phyloP scores from a whole-genome alignment of 805 yeast genomes.

The Teunomyces tritomae region DNA sequence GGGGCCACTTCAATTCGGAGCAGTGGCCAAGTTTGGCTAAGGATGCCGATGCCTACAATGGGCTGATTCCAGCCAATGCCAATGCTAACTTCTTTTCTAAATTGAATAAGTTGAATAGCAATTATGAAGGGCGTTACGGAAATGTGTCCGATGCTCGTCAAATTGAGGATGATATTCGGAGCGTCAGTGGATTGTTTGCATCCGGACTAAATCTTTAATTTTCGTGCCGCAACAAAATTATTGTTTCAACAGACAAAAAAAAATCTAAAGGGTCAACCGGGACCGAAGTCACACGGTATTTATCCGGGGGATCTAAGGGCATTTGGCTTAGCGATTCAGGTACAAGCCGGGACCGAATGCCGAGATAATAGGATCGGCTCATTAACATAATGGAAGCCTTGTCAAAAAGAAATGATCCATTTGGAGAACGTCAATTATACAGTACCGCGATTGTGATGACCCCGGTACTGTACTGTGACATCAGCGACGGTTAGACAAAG shows the following conservation, averaged over 20 bases:
- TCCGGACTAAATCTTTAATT: conserved; percentile 25
- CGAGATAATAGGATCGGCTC: neutral
- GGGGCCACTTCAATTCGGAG: conserved; percentile 1
- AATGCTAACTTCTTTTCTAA: conserved; percentile 37
- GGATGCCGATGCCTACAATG: conserved; percentile 5
- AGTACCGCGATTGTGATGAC: no score
- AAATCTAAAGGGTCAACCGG: neutral
- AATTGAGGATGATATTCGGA: conserved; percentile 34
- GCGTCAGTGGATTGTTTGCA: conserved; percentile 40
- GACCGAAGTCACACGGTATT: neutral
- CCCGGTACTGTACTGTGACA: no score
- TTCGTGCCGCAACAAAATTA: no score
- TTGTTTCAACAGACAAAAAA: neutral
- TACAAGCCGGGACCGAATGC: neutral
- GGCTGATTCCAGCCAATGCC: conserved; percentile 16
- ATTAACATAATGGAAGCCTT: neutral
- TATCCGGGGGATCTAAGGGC: neutral
- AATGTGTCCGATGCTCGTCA: conserved; percentile 7
- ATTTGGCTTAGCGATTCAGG: neutral
- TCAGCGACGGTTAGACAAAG: no score
- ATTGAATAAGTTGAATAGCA: conserved; percentile 20
- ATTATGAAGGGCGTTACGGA: conserved; percentile 9
- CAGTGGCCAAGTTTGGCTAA: conserved; percentile 30
- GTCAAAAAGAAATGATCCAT: no score
- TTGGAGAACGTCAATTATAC: no score